These are phyloP conservation scores for Neotropicomus parvogracilis DNA, from an alignment of 1,284 basidiomycete genomes.

Conservation along the genomic window DNA sequence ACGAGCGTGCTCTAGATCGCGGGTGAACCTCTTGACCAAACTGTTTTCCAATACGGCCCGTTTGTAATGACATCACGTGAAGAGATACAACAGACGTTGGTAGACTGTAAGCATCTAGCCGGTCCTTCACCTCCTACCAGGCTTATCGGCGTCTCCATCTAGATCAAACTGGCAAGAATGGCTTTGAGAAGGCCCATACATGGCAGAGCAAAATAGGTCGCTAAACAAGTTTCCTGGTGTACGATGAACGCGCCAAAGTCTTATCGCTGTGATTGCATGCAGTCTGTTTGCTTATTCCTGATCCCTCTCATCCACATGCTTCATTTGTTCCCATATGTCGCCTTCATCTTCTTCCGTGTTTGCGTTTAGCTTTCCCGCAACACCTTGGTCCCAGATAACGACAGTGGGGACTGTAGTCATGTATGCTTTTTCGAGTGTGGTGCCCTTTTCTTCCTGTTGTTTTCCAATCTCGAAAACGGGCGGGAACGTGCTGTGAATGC, in stretches of 20 bases:
- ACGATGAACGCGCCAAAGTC: neutral
- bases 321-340: conserved; percentile 45
- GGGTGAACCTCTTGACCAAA: conserved; percentile 87
- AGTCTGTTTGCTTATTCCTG: conserved; percentile 11
- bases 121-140: neutral
- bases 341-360: conserved; percentile 27
- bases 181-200: conserved; percentile 85
- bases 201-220: conserved; percentile 85
- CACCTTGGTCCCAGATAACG: conserved; percentile 54
- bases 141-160: conserved; percentile 2
- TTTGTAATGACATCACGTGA: conserved; percentile 81
- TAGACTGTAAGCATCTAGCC: conserved; percentile 61
- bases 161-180: conserved; percentile 77
- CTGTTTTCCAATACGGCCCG: conserved; percentile 84
- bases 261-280: neutral
- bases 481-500: conserved; percentile 67
- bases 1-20: conserved; percentile 51
- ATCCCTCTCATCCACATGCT: conserved; percentile 42
- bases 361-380: neutral
- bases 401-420: conserved; percentile 64
- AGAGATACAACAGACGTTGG: conserved; percentile 80
- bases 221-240: conserved; percentile 5
- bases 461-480: conserved; percentile 49
- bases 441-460: conserved; percentile 61
- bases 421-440: conserved; percentile 65